These are phyloP conservation scores for Mucor plumbeus DNA, from an alignment of 371 early-diverging fungal genomes.

Conservation along the genomic window DNA sequence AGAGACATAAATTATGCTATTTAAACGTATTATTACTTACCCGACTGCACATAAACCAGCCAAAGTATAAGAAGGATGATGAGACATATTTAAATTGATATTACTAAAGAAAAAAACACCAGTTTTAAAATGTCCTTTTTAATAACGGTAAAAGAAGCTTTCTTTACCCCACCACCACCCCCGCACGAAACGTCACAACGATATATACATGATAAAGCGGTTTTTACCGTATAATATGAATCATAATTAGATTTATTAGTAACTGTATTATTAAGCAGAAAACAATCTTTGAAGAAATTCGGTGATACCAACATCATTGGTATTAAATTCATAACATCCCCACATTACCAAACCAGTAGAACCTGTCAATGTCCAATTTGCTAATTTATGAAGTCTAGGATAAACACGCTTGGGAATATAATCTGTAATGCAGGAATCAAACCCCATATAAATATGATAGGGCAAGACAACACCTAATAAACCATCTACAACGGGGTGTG, in stretches of 20 bases:
- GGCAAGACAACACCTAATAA: constrained; percentile 88
- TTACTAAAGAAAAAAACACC: no score
- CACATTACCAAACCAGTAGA: constrained; percentile 77
- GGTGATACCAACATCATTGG: constrained; percentile 94
- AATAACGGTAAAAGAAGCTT: neutral
- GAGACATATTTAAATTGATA: constrained; percentile 35
- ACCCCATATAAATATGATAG: constrained; percentile 86
- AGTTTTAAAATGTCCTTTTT: no score
- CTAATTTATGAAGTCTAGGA: constrained; percentile 65
- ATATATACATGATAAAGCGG: neutral
- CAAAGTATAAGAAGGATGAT: constrained; percentile 57
- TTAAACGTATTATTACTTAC: constrained; percentile 12
- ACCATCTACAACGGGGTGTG: constrained; percentile 87
- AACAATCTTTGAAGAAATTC: constrained; percentile 83
- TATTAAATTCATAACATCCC: constrained; percentile 95
- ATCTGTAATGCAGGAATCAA: constrained; percentile 74
- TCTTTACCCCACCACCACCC: neutral
- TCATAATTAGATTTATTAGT: no score
- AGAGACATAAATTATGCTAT: neutral
- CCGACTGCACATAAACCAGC: constrained; percentile 52
- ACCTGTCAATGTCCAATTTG: constrained; percentile 66
- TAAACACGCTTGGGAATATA: constrained; percentile 79
- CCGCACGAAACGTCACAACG: neutral
- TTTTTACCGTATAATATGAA: neutral
- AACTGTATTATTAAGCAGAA: constrained; percentile 75